phyloP scores from a whole-genome alignment of 805 yeast genomes.

The Candida yuanshanica region DNA sequence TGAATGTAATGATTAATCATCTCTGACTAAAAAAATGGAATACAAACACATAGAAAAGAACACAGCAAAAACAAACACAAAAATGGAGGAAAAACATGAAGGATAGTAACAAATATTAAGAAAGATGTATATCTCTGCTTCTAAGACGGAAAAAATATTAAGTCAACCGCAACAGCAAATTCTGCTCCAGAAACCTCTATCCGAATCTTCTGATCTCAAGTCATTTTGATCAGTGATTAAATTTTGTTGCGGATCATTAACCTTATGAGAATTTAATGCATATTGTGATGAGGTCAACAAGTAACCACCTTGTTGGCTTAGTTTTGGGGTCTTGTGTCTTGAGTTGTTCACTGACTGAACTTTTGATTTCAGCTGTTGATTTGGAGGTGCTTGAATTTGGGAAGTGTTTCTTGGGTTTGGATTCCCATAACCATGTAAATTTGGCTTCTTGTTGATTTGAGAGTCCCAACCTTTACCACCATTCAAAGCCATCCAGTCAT shows the following conservation, averaged over 20 bases:
- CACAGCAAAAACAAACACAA: background rate
- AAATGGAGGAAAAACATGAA: background rate
- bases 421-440: conserved; percentile 93
- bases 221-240: conserved; percentile 21
- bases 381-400: conserved; percentile 21
- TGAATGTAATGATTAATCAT: background rate
- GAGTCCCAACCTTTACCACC: conserved; percentile 97
- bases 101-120: background rate
- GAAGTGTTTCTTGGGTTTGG: conserved; percentile 57
- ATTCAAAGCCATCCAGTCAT: conserved; percentile 97
- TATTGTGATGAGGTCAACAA: conserved; percentile 23
- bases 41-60: background rate
- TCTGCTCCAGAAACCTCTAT: conserved; percentile 23
- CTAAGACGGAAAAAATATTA: no score
- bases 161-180: conserved; percentile 21
- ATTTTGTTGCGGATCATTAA: conserved; percentile 21
- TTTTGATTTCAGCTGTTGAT: conserved; percentile 21
- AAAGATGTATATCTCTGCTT: no score
- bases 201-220: conserved; percentile 15
- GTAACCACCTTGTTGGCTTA: conserved; percentile 18
- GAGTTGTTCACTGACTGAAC: conserved; percentile 25
- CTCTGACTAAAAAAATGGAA: background rate
- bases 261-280: conserved; percentile 19
- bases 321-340: conserved; percentile 23
- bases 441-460: conserved; percentile 82